Percentiles rank a stretch among this genome's conserved stretches.
Conservation (phyloP, 768 basidiomycete species). For the Kwoniella sp. region DNA sequence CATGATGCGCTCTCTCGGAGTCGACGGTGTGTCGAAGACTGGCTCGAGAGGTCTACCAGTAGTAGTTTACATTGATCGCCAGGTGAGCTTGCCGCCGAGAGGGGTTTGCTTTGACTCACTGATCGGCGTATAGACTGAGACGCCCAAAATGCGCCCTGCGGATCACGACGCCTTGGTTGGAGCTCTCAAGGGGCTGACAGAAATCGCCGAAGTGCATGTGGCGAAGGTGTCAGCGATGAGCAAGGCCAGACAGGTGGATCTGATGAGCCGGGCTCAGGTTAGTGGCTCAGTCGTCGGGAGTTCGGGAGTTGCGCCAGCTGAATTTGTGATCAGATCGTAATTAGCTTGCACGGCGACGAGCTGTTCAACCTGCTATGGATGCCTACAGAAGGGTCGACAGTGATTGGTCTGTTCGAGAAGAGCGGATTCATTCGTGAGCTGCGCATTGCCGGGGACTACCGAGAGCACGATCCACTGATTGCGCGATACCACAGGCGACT, state of each 20-base stretch:
- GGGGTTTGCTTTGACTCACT: not conserved
- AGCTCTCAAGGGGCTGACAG: slow-evolving; percentile 36
- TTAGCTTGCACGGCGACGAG: slow-evolving; percentile 41
- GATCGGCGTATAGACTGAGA: slow-evolving; percentile 22
- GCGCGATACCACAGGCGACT: slow-evolving; percentile 26
- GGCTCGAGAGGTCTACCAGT: slow-evolving; percentile 33
- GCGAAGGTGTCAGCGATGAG: slow-evolving; percentile 34
- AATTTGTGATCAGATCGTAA: slow-evolving; percentile 38
- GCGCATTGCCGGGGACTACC: not conserved
- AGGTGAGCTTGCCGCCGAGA: slow-evolving; percentile 37
- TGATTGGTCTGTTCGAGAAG: slow-evolving; percentile 43
- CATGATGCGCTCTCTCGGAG: slow-evolving; percentile 28
- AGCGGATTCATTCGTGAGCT: slow-evolving; percentile 41
- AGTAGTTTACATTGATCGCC: slow-evolving; percentile 44
- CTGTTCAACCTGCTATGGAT: slow-evolving; percentile 41
- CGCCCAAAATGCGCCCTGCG: slow-evolving; percentile 21
- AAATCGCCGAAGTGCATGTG: slow-evolving; percentile 45
- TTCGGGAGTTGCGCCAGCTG: not conserved
- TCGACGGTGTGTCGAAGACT: slow-evolving; percentile 19
- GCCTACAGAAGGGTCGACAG: slow-evolving; percentile 28
- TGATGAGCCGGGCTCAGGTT: slow-evolving; percentile 35
- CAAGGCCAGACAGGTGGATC: slow-evolving; percentile 31
- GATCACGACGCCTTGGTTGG: slow-evolving; percentile 35
- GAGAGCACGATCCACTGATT: not conserved
- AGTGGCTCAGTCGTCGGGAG: not conserved